Base-by-base conservation (phyloP, 352 stramenopile species). In the Phytophthora idaei region DNA sequence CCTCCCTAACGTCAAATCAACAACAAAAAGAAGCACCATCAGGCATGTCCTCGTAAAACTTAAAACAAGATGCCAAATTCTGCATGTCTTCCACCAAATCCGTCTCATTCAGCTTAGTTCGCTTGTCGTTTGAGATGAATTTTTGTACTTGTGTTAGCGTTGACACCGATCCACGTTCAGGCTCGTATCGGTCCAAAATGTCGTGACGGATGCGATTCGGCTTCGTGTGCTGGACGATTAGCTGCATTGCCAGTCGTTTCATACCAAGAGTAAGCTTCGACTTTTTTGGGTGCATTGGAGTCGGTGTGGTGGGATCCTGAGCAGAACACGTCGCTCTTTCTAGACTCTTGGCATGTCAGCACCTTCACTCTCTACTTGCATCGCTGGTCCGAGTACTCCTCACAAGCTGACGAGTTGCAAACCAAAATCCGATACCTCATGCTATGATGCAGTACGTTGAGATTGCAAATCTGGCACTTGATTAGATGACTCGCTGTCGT, bases 41-140 rank as follows among this genome's bases (percentile, higher is more conserved):
- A 6, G 9, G 15, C n/a, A 61, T 45, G 14, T 53, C 29, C 0
- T 5, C 28, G 15, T 52, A 4, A 36, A 45, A 53, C 28, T 53
- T 61, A 6, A n/a, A n/a, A 5, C 54, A 6, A 3, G 2, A 6
- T 12, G 54, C 42, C 29, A 53, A 14, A 28, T 6, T 41, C 42
- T 53, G 28, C 42, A 46, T 53, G 17, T 53, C 54, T 17, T 61
- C 54, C 5, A 61, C 12, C 32, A 53, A 61, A 42, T 61, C 15
- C 12, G 37, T 44, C 10, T 21, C 37, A 4, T 10, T 3, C 15
- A 44, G 37, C 14, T 44, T 44, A 7, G 54, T 42, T 14, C 29
- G 15, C 54, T 46, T 61, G 31, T 53, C 6, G 17, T 61, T 29
- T 10, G 27, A 39, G 2, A 61, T 6, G 53, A 53, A 46, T 4